Evolutionary conservation across 768 basidiomycete species (phyloP), one percentile per base, ranked within the genome.

Genomic region (Pleurotus tuber-regium): DNA sequence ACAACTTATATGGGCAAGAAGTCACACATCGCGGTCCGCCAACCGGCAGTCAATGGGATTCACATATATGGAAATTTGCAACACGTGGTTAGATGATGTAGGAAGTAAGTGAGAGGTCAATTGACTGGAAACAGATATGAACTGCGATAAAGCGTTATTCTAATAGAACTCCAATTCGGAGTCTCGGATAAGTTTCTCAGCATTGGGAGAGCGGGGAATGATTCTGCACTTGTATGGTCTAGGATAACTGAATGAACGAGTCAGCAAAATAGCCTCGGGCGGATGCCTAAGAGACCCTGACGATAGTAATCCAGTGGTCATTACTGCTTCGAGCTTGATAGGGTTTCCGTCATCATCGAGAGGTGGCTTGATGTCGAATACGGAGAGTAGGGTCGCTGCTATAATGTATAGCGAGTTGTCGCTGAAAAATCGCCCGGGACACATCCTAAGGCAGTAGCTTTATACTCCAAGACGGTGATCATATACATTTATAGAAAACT

Each of bases 401-500:
- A 55, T 42, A n/a, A 56, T 53, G 42, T 52, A 65, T 11, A 63
- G 28, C 2, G 58, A 49, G 10, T 57, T 54, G 42, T 57, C 33
- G 10, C 30, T 54, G 30, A 65, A 54, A 41, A 59, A 59, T 7
- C 61, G 55, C 2, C 64, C 64, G 5, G 64, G 64, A 35, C 63
- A 65, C 26, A 58, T 59, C 39, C 63, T 50, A 49, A 23, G 38
- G n/a, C 38, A 40, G 18, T 8, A 38, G n/a, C n/a, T 8, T 23
- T 35, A 21, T 12, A 23, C 12, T 18, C 16, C 14, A 48, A 46
- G n/a, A 29, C n/a, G n/a, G 25, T 28, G 24, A 21, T 29, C 11
- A 14, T 2, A 33, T 1, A 6, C n/a, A 30, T 10, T 7, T 10
- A 4, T 23, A 6, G 16, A 36, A 51, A 11, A 51, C 61, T 18